Evolutionary conservation across 371 early-diverging fungal species (phyloP).

Genomic region (Nematocida sp.): DNA sequence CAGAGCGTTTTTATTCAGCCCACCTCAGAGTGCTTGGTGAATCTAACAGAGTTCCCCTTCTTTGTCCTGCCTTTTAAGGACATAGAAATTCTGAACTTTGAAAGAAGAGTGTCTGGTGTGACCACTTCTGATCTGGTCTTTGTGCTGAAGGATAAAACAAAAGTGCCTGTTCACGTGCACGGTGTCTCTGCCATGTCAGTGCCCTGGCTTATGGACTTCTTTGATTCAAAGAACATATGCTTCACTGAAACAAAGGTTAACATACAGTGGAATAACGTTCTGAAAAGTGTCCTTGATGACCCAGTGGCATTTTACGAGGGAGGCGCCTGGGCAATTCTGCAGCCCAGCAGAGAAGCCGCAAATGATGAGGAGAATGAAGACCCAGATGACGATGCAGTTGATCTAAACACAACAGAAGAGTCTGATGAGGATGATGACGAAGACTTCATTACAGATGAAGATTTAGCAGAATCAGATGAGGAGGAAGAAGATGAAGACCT

Average conservation of each 20-base stretch:
- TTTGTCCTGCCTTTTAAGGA: constrained; percentile 85
- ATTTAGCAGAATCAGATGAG: constrained; percentile 29
- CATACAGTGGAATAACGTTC: constrained; percentile 91
- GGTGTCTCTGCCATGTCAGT: constrained; percentile 87
- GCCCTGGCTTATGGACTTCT: constrained; percentile 91
- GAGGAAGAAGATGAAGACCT: constrained; percentile 50
- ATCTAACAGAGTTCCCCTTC: constrained; percentile 90
- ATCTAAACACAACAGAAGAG: constrained; percentile 32
- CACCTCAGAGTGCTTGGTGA: constrained; percentile 91
- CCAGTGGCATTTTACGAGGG: constrained; percentile 87
- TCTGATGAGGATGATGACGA: constrained; percentile 32
- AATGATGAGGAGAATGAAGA: constrained; percentile 51
- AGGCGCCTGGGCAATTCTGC: constrained; percentile 82
- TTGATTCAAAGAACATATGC: constrained; percentile 89
- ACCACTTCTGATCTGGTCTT: constrained; percentile 98
- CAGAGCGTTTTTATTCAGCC: constrained; percentile 89
- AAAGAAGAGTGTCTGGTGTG: constrained; percentile 90
- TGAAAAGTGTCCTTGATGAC: constrained; percentile 92
- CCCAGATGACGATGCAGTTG: constrained; percentile 28
- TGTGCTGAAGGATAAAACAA: constrained; percentile 87
- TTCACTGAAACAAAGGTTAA: constrained; percentile 93
- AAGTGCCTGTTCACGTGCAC: constrained; percentile 86
- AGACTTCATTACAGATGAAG: constrained; percentile 39
- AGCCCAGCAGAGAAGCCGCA: constrained; percentile 71
- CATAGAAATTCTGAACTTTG: constrained; percentile 92